A percentile compares a stretch with the other conserved stretches of the same genome.
Conservation (phyloP, 306 rosid genomes). For the Heteromeles arbutifolia region DNA sequence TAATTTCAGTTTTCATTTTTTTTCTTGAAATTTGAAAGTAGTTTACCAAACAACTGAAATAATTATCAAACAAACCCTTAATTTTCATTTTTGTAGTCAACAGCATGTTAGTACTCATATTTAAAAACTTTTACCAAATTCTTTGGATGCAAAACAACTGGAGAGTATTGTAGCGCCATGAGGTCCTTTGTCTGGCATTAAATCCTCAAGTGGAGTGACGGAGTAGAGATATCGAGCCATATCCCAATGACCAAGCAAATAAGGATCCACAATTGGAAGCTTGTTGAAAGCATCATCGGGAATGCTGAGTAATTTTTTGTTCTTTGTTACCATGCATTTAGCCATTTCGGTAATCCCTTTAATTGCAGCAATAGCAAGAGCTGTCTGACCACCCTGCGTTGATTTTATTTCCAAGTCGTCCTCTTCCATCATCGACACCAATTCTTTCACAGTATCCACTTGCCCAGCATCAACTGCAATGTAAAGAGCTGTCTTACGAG, state of each 20-base stretch:
- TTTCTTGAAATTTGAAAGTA: too few relatives aligned
- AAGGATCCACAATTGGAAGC: background rate
- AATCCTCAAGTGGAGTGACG: background rate
- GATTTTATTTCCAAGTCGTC: background rate
- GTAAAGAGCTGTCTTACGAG: background rate
- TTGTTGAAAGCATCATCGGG: too few relatives aligned
- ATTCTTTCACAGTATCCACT: background rate
- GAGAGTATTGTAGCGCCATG: background rate
- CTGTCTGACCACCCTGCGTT: background rate
- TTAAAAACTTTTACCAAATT: background rate
- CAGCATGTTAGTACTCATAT: too few relatives aligned
- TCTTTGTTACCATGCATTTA: background rate
- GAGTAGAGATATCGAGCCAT: background rate
- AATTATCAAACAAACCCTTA: too few relatives aligned
- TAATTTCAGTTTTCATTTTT: too few relatives aligned
- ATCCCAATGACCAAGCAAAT: background rate
- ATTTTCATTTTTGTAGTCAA: too few relatives aligned
- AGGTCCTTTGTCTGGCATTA: background rate
- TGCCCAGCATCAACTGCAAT: background rate
- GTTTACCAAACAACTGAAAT: too few relatives aligned
- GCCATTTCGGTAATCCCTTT: background rate
- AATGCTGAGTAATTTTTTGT: background rate
- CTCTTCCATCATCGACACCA: background rate
- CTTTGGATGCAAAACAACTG: background rate
- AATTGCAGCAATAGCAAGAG: background rate